Evolutionary conservation across 441 rosid species (phyloP), one percentile per base, ranked within the genome.

Genomic region (Cnidoscolus chayamansa): DNA sequence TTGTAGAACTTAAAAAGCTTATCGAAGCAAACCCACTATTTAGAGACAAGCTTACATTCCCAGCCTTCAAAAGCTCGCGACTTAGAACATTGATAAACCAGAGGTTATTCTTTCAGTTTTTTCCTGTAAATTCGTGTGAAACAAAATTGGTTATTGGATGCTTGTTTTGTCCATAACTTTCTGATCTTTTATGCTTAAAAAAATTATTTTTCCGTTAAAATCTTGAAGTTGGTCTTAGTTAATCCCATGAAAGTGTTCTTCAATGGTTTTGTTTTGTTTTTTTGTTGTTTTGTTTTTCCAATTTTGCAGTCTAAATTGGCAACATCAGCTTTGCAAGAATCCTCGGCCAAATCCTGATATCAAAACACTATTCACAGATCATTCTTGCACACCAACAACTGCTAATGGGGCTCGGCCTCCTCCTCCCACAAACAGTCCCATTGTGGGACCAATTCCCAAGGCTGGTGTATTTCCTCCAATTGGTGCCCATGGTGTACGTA

Each of bases 21-120:
- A 93, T 91, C 13, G 97, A 90, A 78, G 98, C 97, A 17, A 90
- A 93, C 75, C 98, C 98, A 3, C 85, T 91, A 67, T 93, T 93
- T 72, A 91, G 96, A 0, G 97, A 93, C 72, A 93, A 93, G 79
- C 92, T 93, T 78, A 69, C 79, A 0, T 88, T 93, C 70, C 97
- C 96, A 6, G 76, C 79, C 61, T 87, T 93, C 68, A 93, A 90
- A 74, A 86, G 82, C 77, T 91, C 97, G 9, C 84, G 96, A 75
- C 78, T 93, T 40, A 79, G 98, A 81, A 90, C 98, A 20, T 83
- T 93, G 72, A 93, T 93, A 54, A 93, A 93, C 77, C 98, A 93
- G 70, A 91, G 98, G 98, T 93, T 58, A 55, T 70, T 76, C 53
- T 63, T 68, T 31, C 64, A 37, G 45, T 11, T 53, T 68, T 68